A percentile compares a stretch with the other conserved stretches of the same genome.
These are phyloP conservation scores for Pittosporum tobira DNA, from an alignment of 129 eudicot genomes.

Conservation along the genomic window DNA sequence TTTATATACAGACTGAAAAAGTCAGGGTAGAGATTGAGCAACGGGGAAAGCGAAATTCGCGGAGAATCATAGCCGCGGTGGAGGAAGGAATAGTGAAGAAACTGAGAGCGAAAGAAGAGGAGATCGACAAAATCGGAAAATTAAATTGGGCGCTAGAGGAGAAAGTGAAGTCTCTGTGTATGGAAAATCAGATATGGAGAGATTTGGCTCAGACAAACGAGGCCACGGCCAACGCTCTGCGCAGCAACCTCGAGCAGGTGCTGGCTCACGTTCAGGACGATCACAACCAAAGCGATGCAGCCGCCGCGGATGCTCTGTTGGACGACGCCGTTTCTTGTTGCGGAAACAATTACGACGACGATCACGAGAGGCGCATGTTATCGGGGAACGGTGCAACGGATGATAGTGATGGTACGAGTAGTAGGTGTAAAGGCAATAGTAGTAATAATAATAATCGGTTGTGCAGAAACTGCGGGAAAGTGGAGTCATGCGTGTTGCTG, in stretches of 20 bases:
- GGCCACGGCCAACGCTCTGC: slow-evolving; percentile 70
- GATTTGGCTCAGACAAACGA: slow-evolving; percentile 82
- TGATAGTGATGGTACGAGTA: not conserved
- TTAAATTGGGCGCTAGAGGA: slow-evolving; percentile 66
- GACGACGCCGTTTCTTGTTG: slow-evolving; percentile 77
- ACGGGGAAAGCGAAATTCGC: slow-evolving; percentile 32
- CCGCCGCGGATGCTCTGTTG: slow-evolving; percentile 23
- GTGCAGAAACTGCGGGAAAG: slow-evolving; percentile 63
- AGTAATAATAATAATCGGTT: slow-evolving; percentile 25
- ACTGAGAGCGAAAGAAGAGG: slow-evolving; percentile 57
- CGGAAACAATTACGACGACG: slow-evolving; percentile 45
- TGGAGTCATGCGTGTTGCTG: slow-evolving; percentile 63
- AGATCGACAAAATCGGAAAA: slow-evolving; percentile 48
- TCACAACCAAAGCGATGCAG: slow-evolving; percentile 16
- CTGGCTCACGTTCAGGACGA: slow-evolving; percentile 39
- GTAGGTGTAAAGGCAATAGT: not conserved
- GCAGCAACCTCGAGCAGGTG: slow-evolving; percentile 62
- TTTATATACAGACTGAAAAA: slow-evolving; percentile 45
- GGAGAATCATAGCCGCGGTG: slow-evolving; percentile 46
- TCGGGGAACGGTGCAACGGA: not conserved
- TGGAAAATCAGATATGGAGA: slow-evolving; percentile 76
- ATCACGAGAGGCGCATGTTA: slow-evolving; percentile 11
- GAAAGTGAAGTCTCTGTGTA: slow-evolving; percentile 48
- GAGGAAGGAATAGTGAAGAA: slow-evolving; percentile 47
- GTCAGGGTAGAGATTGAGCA: slow-evolving; percentile 55